phyloP scores from a whole-genome alignment of 2,329 filamentous ascomycete species.

The Nemania abortiva region DNA sequence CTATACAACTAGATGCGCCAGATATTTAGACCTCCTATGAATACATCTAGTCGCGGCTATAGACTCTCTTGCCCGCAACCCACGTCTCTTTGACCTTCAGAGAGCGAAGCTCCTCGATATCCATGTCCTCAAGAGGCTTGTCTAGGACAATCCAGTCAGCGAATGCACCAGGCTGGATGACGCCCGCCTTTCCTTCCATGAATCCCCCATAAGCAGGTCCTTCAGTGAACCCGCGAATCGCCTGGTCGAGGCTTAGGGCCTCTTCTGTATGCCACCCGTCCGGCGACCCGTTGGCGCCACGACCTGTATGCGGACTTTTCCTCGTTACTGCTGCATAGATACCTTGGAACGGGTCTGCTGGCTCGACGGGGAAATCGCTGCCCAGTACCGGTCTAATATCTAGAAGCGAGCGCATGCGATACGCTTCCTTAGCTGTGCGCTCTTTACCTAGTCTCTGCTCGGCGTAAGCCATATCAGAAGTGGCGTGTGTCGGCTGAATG shows the following conservation, averaged over 20 bases:
- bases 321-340: slow-evolving; percentile 76
- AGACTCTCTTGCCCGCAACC: slow-evolving; percentile 70
- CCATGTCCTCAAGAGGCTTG: slow-evolving; percentile 62
- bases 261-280: slow-evolving; percentile 71
- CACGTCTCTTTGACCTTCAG: slow-evolving; percentile 74
- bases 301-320: slow-evolving; percentile 68
- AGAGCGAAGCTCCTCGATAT: slow-evolving; percentile 64
- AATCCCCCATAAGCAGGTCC: slow-evolving; percentile 71
- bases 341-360: slow-evolving; percentile 74
- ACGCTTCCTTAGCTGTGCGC: slow-evolving; percentile 68
- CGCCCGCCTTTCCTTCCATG: slow-evolving; percentile 68
- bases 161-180: slow-evolving; percentile 69
- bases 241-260: slow-evolving; percentile 68
- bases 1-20: neutral
- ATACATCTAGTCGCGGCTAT: slow-evolving; percentile 43
- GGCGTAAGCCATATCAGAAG: slow-evolving; percentile 77
- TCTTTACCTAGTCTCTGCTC: slow-evolving; percentile 67
- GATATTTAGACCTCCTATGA: neutral
- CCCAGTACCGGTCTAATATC: slow-evolving; percentile 68
- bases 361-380: slow-evolving; percentile 79
- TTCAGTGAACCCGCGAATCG: slow-evolving; percentile 71
- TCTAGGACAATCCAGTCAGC: slow-evolving; percentile 81
- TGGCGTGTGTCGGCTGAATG: slow-evolving; percentile 79
- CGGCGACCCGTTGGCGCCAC: slow-evolving; percentile 58
- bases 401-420: slow-evolving; percentile 74